These are phyloP conservation scores for Pseudopithomyces chartarum DNA, from an alignment of 2,329 filamentous ascomycete species.

Conservation along the genomic window DNA sequence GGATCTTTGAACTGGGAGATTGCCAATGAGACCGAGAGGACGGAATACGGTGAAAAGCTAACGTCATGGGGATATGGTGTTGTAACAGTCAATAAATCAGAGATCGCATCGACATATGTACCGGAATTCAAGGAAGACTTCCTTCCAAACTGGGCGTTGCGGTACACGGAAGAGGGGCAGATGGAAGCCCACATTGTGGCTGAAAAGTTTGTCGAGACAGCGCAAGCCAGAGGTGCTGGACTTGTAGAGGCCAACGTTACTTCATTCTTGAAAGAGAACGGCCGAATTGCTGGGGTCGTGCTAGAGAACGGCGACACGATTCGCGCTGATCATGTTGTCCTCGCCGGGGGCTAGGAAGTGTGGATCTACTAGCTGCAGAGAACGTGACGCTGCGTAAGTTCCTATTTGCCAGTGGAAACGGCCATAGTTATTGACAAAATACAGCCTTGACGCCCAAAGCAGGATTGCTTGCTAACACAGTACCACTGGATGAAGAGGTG, in stretches of 20 bases:
- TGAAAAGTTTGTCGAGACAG: conserved; percentile 4
- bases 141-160: conserved; percentile 7
- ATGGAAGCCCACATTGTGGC: conserved; percentile 12
- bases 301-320: conserved; percentile 1
- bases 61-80: conserved; percentile 8
- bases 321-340: conserved; percentile 7
- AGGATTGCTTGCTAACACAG: conserved; percentile 8
- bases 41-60: conserved; percentile 4
- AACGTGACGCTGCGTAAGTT: conserved; percentile 7
- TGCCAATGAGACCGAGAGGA: conserved; percentile 1
- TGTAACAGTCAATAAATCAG: conserved; percentile 5
- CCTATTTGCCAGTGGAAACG: background rate
- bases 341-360: conserved; percentile 10
- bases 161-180: conserved; percentile 9
- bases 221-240: conserved; percentile 3
- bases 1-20: conserved; percentile 9
- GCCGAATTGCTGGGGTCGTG: conserved; percentile 7
- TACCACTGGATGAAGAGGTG: background rate
- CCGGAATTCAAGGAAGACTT: background rate
- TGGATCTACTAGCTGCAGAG: conserved; percentile 5
- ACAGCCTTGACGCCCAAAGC: conserved; percentile 7
- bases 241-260: conserved; percentile 7
- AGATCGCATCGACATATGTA: conserved; percentile 4
- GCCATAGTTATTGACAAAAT: background rate
- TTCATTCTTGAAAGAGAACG: conserved; percentile 5